Evolutionary conservation across 306 rosid genomes (phyloP).

Genomic region (Dalbergia oliveri): DNA sequence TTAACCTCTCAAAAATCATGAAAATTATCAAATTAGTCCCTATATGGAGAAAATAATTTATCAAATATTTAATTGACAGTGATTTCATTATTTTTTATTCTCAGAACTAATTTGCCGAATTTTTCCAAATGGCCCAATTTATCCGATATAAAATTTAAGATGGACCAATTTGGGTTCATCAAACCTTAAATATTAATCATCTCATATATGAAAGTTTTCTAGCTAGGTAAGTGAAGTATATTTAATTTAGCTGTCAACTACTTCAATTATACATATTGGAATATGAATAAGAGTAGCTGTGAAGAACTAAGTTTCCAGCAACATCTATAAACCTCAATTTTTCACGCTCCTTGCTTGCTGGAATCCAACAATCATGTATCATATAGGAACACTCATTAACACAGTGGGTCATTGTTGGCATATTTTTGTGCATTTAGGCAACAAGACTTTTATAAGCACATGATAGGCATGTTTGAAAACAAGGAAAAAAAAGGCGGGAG

Average conservation of each 20-base stretch:
- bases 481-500: not conserved
- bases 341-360: not conserved
- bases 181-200: not conserved
- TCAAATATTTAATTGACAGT: too few relatives aligned
- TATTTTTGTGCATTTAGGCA: not conserved
- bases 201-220: not conserved
- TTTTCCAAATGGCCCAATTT: too few relatives aligned
- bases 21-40: too few relatives aligned
- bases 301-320: not conserved
- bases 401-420: not conserved
- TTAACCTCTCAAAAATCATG: too few relatives aligned
- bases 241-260: conserved; percentile 4
- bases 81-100: too few relatives aligned
- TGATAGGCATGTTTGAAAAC: not conserved
- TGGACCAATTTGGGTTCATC: too few relatives aligned
- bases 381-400: not conserved
- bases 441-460: not conserved
- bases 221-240: conserved; percentile 5
- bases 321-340: not conserved
- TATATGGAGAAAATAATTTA: too few relatives aligned
- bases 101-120: too few relatives aligned
- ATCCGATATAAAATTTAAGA: too few relatives aligned
- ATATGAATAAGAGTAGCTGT: too few relatives aligned
- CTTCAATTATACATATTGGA: not conserved
- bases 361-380: too few relatives aligned